A percentile compares a stretch with the other conserved stretches of the same genome.
These are phyloP conservation scores for Thyridium curvatum DNA, from an alignment of 2,329 filamentous ascomycete genomes.

Conservation along the genomic window DNA sequence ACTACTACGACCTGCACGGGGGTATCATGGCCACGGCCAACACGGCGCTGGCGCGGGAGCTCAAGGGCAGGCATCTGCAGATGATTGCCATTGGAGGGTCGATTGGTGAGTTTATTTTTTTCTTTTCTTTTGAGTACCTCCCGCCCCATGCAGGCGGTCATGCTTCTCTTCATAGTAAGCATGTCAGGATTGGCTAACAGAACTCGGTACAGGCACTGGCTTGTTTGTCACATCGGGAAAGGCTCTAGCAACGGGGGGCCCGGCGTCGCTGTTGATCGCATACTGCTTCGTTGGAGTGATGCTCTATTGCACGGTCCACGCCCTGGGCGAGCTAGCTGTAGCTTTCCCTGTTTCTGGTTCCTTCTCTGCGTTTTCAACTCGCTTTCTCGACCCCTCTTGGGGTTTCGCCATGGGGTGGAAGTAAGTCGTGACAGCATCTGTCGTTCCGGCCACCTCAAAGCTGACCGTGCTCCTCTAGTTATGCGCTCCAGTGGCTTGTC, in stretches of 20 bases:
- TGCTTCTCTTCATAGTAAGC: constrained; percentile 2
- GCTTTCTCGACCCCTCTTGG: constrained; percentile 91
- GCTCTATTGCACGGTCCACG: constrained; percentile 89
- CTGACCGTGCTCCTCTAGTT: constrained; percentile 39
- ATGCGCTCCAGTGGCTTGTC: constrained; percentile 82
- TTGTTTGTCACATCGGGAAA: constrained; percentile 79
- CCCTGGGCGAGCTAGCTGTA: constrained; percentile 85
- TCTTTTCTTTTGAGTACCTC: too few relatives aligned
- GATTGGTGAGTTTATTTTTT: constrained; percentile 52
- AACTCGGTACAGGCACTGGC: constrained; percentile 54
- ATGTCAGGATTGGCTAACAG: constrained; percentile 9
- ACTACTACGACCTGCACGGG: constrained; percentile 49
- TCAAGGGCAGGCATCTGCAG: constrained; percentile 83
- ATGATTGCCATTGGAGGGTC: constrained; percentile 97
- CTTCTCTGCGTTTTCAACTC: constrained; percentile 85
- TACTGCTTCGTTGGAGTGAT: constrained; percentile 76
- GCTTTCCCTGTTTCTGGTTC: constrained; percentile 86
- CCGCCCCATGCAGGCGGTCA: too few relatives aligned
- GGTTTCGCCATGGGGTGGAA: constrained; percentile 96
- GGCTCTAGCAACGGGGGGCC: constrained; percentile 66
- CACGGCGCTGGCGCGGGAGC: constrained; percentile 66
- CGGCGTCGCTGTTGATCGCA: constrained; percentile 71
- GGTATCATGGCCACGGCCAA: constrained; percentile 69
- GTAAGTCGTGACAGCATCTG: constrained; percentile 38
- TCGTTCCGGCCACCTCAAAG: not conserved